Base-by-base conservation (phyloP, 2,329 filamentous ascomycete genomes). In the Zymoseptoria crescenta region DNA sequence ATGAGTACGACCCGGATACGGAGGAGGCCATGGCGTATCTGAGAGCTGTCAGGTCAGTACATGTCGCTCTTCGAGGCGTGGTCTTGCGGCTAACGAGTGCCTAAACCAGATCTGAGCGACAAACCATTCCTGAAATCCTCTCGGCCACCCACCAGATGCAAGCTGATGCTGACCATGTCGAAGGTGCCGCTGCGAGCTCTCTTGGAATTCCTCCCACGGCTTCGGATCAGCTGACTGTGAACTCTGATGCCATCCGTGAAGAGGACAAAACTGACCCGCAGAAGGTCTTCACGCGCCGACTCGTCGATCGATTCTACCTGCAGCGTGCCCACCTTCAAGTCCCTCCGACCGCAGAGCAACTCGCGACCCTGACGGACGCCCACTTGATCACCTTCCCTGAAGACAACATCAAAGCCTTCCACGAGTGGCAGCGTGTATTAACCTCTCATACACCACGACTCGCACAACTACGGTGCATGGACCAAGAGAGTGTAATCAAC, bases 201-300 rank as follows among this genome's bases (percentile, higher is more conserved):
- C 51, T 27, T 19, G 20, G 8, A 6, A 52, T 10, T 51, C 49
- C 51, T 29, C 24, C n/a, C 19, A 8, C n/a, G 51, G 4, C 24
- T 28, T 10, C 8, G 21, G 24, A 52, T 19, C 24, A 52, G 5
- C 9, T 24, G 51, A 52, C 13, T 28, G 51, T 29, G 10, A 28
- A 19, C 9, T 16, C n/a, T 13, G 51, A 10, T 8, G 28, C 51
- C 51, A 13, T 52, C 10, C 1, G 5, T 1, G 61, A 66, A 8
- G 68, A 70, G 9, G 70, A 72, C 54, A 16, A 49, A 21, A 58
- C 67, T 20, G 58, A 69, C 57, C 81, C 88, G 0, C 83, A 84
- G 71, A 76, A 84, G 27, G 81, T 81, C 49, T 96, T 91, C 74
- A 89, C 87, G 69, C 73, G 79, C 49, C 80, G 84, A 2, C 81